A percentile compares a stretch with the other conserved stretches of the same genome.
Conservation (phyloP, 1,139 yeast genomes). For the Yamadazyma pseudoaaseri region DNA sequence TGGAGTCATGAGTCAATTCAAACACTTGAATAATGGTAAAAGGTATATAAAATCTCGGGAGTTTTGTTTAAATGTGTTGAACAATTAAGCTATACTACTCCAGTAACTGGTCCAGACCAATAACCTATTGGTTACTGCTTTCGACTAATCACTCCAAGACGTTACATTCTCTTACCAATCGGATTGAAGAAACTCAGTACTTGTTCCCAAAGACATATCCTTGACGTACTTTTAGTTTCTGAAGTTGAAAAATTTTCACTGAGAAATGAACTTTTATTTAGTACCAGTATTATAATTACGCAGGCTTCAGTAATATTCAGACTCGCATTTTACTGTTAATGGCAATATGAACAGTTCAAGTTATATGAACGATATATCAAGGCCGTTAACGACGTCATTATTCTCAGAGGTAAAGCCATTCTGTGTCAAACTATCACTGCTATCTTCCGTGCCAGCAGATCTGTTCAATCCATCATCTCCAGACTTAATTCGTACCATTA, state of each 20-base stretch:
- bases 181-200: constrained; percentile 11
- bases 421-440: constrained; percentile 32
- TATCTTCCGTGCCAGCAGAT: constrained; percentile 17
- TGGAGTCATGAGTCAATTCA: constrained; percentile 13
- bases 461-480: constrained; percentile 15
- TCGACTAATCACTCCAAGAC: constrained; percentile 17
- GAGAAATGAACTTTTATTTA: constrained; percentile 1
- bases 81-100: neutral
- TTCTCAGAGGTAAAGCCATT: constrained; percentile 31
- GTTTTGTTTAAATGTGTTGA: constrained; percentile 3
- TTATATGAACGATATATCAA: neutral
- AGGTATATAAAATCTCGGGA: constrained; percentile 15
- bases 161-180: constrained; percentile 17
- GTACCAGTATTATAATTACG: constrained; percentile 4
- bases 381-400: constrained; percentile 26
- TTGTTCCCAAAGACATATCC: constrained; percentile 4
- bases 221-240: constrained; percentile 5
- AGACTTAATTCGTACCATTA: constrained; percentile 12
- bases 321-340: neutral
- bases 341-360: neutral
- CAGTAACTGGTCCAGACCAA: constrained; percentile 3
- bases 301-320: constrained; percentile 3
- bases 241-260: constrained; percentile 9
- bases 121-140: constrained; percentile 1
- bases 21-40: constrained; percentile 4